Evolutionary conservation across 768 basidiomycete species (phyloP).

Genomic region (Xerocomus potaroensis): DNA sequence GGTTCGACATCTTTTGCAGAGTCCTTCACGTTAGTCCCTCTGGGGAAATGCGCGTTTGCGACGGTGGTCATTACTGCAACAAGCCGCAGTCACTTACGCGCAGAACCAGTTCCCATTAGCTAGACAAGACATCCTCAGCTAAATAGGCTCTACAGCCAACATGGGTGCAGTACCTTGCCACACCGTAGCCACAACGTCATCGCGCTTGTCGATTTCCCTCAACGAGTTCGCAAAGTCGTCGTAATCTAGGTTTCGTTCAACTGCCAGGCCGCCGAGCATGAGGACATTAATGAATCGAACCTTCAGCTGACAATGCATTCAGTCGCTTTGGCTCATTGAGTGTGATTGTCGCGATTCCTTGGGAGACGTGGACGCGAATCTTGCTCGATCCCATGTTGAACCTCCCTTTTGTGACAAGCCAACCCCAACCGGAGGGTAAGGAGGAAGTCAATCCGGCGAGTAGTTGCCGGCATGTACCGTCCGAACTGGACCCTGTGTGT

Average conservation of each 20-base stretch:
- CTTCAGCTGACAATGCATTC: constrained; percentile 57
- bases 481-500: too few relatives aligned
- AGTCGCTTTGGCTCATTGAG: constrained; percentile 55
- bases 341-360: constrained; percentile 65
- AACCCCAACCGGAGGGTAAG: not conserved
- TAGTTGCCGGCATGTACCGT: constrained; percentile 7
- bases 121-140: constrained; percentile 17
- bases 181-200: constrained; percentile 61
- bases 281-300: constrained; percentile 24
- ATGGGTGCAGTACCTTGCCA: constrained; percentile 49
- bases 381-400: constrained; percentile 33
- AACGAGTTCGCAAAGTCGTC: constrained; percentile 54
- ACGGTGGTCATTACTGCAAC: not conserved
- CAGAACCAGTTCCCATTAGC: constrained; percentile 72
- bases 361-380: constrained; percentile 44
- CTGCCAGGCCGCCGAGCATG: too few relatives aligned
- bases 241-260: too few relatives aligned
- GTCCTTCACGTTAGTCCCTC: constrained; percentile 55
- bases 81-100: constrained; percentile 44
- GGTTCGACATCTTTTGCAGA: constrained; percentile 8
- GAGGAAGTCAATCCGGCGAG: too few relatives aligned
- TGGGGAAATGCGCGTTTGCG: constrained; percentile 20
- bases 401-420: not conserved
- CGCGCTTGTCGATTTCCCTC: constrained; percentile 52
- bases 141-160: not conserved